A percentile compares a stretch with the other conserved stretches of the same genome.
These are phyloP conservation scores for Linanthus parryae DNA, from an alignment of 148 eudicot genomes.

Conservation along the genomic window DNA sequence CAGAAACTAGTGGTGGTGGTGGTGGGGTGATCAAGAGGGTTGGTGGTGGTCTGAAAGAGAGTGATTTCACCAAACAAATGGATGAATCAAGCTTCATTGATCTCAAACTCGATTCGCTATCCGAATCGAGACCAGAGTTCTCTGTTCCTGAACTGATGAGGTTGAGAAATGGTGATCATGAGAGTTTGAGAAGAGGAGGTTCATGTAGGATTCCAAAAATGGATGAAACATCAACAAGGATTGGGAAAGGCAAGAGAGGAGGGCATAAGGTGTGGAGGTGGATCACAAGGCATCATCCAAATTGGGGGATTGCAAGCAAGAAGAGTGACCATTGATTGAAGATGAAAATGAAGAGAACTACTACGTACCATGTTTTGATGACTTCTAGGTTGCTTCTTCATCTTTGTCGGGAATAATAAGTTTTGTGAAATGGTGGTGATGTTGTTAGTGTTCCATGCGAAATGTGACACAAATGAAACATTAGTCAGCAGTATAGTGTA, in stretches of 20 bases:
- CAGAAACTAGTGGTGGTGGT: constrained; percentile 1
- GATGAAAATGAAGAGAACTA: too few relatives aligned
- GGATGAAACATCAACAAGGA: constrained; percentile 37
- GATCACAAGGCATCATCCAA: constrained; percentile 49
- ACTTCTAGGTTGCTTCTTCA: too few relatives aligned
- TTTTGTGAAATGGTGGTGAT: too few relatives aligned
- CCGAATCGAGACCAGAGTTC: constrained; percentile 21
- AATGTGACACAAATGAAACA: too few relatives aligned
- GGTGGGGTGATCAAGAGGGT: constrained; percentile 22
- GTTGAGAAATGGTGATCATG: constrained; percentile 17
- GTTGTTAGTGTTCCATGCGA: too few relatives aligned
- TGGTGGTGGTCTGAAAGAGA: constrained; percentile 38
- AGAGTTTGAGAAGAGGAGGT: constrained; percentile 21
- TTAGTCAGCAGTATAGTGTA: too few relatives aligned
- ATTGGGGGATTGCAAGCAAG: constrained; percentile 21
- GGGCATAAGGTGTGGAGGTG: constrained; percentile 73
- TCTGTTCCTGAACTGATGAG: constrained; percentile 25
- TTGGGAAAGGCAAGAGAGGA: constrained; percentile 40
- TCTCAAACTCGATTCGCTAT: constrained; percentile 43
- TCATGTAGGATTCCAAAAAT: constrained; percentile 42
- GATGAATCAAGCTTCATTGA: constrained; percentile 79
- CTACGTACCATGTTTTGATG: too few relatives aligned
- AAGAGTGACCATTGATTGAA: constrained; percentile 14
- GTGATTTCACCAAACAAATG: constrained; percentile 42
- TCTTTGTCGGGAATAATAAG: too few relatives aligned